phyloP scores from a whole-genome alignment of 225 moss, liverwort and hornwort genomes.

The Bryum argenteum region DNA sequence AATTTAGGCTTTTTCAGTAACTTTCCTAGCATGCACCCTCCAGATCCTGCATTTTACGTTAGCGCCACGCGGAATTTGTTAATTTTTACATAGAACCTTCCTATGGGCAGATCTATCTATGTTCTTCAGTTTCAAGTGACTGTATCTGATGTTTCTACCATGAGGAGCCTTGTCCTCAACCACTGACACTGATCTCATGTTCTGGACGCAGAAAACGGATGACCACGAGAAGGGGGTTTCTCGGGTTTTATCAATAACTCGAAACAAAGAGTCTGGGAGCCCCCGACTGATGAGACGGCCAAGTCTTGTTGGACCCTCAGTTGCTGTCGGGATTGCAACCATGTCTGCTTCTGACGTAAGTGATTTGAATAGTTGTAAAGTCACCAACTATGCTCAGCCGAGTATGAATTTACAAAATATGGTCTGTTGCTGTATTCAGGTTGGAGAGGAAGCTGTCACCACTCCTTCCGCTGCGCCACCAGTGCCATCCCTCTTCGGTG shows the following conservation, averaged over 20 bases:
- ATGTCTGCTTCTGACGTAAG: constrained; percentile 92
- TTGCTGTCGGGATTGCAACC: constrained; percentile 89
- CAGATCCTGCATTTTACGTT: constrained; percentile 17
- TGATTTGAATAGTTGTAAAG: constrained; percentile 16
- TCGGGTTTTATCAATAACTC: constrained; percentile 56
- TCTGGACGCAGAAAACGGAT: constrained; percentile 44
- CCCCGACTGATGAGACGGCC: constrained; percentile 82
- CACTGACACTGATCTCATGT: not conserved
- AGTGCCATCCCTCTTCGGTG: constrained; percentile 45
- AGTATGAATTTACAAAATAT: constrained; percentile 8
- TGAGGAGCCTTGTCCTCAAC: constrained; percentile 12
- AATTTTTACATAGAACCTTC: not conserved
- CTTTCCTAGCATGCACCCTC: not conserved
- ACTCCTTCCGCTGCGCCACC: constrained; percentile 62
- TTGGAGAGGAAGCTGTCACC: constrained; percentile 58
- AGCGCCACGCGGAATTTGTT: constrained; percentile 1
- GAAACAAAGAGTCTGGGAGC: constrained; percentile 59
- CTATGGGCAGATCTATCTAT: not conserved
- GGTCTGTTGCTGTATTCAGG: constrained; percentile 31
- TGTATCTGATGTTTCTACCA: not conserved
- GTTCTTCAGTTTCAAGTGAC: not conserved
- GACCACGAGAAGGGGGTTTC: constrained; percentile 50
- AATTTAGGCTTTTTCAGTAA: constrained; percentile 3
- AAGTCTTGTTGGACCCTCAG: constrained; percentile 92
- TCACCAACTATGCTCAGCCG: constrained; percentile 5